phyloP scores from a whole-genome alignment of 2,329 filamentous ascomycete genomes.

The Colletotrichum tropicale region DNA sequence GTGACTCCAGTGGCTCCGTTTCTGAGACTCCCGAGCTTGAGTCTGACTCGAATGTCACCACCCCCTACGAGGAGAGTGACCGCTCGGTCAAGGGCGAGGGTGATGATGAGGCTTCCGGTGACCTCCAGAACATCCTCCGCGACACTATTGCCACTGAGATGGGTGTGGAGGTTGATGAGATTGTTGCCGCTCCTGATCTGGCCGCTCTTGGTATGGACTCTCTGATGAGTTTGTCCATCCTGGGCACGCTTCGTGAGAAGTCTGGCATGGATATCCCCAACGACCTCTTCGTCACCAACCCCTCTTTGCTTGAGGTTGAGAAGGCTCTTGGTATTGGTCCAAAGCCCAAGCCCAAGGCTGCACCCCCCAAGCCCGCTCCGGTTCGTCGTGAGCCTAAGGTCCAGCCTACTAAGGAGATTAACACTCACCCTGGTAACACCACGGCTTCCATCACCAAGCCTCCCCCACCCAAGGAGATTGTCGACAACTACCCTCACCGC shows the following conservation, averaged over 20 bases:
- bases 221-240: conserved; percentile 60
- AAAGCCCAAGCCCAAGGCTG: conserved; percentile 37
- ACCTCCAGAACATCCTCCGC: conserved; percentile 60
- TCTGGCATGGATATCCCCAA: conserved; percentile 58
- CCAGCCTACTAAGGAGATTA: conserved; percentile 27
- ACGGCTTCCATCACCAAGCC: conserved; percentile 53
- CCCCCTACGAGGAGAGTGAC: conserved; percentile 56
- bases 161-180: conserved; percentile 71
- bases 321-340: conserved; percentile 61
- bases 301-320: conserved; percentile 69
- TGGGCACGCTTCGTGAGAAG: conserved; percentile 59
- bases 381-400: conserved; percentile 16
- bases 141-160: conserved; percentile 74
- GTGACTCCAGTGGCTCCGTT: conserved; percentile 40
- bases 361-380: conserved; percentile 28
- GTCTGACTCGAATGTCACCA: conserved; percentile 56
- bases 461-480: conserved; percentile 36
- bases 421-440: conserved; percentile 38
- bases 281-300: conserved; percentile 66
- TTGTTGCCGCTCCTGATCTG: conserved; percentile 57
- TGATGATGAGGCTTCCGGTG: conserved; percentile 35
- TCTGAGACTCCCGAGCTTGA: conserved; percentile 51
- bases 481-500: conserved; percentile 52
- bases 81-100: conserved; percentile 47
- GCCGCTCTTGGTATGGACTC: conserved; percentile 65